These are phyloP conservation scores for Castanea sativa DNA, from an alignment of 306 rosid species.

Conservation along the genomic window DNA sequence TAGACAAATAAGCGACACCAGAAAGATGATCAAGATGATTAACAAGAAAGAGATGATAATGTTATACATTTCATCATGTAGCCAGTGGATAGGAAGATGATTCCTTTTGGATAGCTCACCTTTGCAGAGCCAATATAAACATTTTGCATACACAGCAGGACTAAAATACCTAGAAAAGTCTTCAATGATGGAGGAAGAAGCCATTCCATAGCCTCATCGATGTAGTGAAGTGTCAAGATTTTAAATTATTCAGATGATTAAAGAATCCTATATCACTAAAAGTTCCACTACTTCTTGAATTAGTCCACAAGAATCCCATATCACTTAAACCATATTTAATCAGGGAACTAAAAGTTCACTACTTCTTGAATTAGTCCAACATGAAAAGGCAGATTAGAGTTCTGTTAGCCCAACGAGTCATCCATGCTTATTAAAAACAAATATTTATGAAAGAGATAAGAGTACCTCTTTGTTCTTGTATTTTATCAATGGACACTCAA, in stretches of 20 bases:
- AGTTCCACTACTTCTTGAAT: background rate
- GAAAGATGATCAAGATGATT: background rate
- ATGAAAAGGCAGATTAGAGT: background rate
- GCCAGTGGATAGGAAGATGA: background rate
- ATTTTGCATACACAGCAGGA: background rate
- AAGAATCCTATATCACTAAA: background rate
- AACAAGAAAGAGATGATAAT: background rate
- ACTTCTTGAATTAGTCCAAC: background rate
- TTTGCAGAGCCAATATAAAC: slow-evolving; percentile 2
- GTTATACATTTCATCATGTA: background rate
- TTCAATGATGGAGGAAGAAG: background rate
- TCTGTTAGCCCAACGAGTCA: slow-evolving; percentile 7
- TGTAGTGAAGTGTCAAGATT: background rate
- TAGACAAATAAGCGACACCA: background rate
- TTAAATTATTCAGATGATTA: background rate
- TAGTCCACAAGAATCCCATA: background rate
- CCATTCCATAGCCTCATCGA: background rate
- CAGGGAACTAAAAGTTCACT: background rate
- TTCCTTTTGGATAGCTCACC: background rate
- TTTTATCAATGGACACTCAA: slow-evolving; percentile 64
- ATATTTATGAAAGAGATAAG: slow-evolving; percentile 17
- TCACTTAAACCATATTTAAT: background rate
- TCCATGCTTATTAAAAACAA: slow-evolving; percentile 17
- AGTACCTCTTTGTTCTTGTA: slow-evolving; percentile 60
- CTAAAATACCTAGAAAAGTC: background rate